Conservation (phyloP, 1,284 basidiomycete genomes). For the Ganoderma sinense region DNA sequence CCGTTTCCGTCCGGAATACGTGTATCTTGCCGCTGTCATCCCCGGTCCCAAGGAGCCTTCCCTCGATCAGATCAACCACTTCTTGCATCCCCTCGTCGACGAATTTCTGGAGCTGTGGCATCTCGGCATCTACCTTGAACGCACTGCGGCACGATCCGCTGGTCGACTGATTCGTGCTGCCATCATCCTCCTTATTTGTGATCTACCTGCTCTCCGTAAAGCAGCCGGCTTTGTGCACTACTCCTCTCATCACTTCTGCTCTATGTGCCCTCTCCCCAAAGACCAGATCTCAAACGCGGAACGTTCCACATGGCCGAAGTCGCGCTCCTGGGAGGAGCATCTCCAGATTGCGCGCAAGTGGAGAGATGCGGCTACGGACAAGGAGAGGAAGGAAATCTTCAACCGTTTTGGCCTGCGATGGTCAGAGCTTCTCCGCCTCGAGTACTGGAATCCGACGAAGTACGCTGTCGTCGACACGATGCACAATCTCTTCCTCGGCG, state of each 20-base stretch:
- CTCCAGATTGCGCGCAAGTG: slow-evolving; percentile 32
- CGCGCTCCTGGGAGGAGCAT: slow-evolving; percentile 9
- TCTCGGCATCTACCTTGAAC: slow-evolving; percentile 13
- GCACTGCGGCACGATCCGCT: slow-evolving; percentile 4
- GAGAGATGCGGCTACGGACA: slow-evolving; percentile 35
- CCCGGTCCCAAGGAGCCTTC: slow-evolving; percentile 13
- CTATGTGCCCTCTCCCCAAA: slow-evolving; percentile 18
- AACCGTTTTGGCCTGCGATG: slow-evolving; percentile 42
- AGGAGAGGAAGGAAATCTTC: slow-evolving; percentile 32
- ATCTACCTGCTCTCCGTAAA: slow-evolving; percentile 22
- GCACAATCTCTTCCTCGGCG: slow-evolving; percentile 16
- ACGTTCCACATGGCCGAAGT: slow-evolving; percentile 9
- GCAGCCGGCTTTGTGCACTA: slow-evolving; percentile 19
- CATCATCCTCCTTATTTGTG: slow-evolving; percentile 16
- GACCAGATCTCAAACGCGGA: slow-evolving; percentile 15
- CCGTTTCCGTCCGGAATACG: slow-evolving; percentile 31
- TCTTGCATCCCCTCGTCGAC: slow-evolving; percentile 30
- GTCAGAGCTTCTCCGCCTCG: slow-evolving; percentile 43
- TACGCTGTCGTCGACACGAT: slow-evolving; percentile 22
- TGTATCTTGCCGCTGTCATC: slow-evolving; percentile 22
- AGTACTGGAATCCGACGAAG: slow-evolving; percentile 47
- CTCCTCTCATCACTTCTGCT: slow-evolving; percentile 25
- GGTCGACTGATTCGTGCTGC: slow-evolving; percentile 10
- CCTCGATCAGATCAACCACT: slow-evolving; percentile 28
- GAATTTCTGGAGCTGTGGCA: slow-evolving; percentile 28